These are phyloP conservation scores for Marasmius sp. DNA, from an alignment of 1,284 basidiomycete genomes.

Conservation along the genomic window DNA sequence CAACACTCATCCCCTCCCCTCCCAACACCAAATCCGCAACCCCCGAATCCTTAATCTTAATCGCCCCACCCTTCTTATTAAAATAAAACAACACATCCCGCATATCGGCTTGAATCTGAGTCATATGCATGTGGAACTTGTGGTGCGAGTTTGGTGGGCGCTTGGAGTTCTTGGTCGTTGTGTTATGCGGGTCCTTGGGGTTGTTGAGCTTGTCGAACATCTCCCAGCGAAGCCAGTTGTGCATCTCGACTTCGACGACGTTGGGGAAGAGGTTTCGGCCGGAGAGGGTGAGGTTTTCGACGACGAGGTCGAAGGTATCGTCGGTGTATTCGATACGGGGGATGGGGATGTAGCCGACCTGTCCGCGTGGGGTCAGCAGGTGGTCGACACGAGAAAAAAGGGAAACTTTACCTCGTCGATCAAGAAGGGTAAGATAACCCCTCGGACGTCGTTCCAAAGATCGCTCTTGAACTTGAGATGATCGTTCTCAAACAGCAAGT, in stretches of 20 bases:
- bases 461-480: slow-evolving; percentile 86
- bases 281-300: slow-evolving; percentile 90
- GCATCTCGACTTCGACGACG: slow-evolving; percentile 77
- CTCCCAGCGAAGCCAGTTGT: slow-evolving; percentile 83
- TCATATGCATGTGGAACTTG: slow-evolving; percentile 69
- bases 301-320: slow-evolving; percentile 81
- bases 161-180: slow-evolving; percentile 40
- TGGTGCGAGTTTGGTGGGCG: slow-evolving; percentile 56
- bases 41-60: slow-evolving; percentile 86
- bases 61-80: slow-evolving; percentile 74
- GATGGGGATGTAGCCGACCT: slow-evolving; percentile 89
- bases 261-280: slow-evolving; percentile 84
- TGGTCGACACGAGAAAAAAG: too few relatives aligned
- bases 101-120: slow-evolving; percentile 92
- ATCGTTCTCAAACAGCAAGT: slow-evolving; percentile 77
- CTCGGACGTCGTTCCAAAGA: slow-evolving; percentile 85
- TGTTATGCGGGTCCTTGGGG: slow-evolving; percentile 24
- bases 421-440: slow-evolving; percentile 79
- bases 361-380: too few relatives aligned
- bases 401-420: slow-evolving; percentile 62
- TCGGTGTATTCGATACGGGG: slow-evolving; percentile 92
- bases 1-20: slow-evolving; percentile 69
- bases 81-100: slow-evolving; percentile 91
- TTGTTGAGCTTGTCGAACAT: slow-evolving; percentile 50
- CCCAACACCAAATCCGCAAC: slow-evolving; percentile 89